Percentiles rank a stretch among this genome's conserved stretches.
Evolutionary conservation across 2,329 filamentous ascomycete genomes (phyloP).

Genomic region (Aspergillus candidus): DNA sequence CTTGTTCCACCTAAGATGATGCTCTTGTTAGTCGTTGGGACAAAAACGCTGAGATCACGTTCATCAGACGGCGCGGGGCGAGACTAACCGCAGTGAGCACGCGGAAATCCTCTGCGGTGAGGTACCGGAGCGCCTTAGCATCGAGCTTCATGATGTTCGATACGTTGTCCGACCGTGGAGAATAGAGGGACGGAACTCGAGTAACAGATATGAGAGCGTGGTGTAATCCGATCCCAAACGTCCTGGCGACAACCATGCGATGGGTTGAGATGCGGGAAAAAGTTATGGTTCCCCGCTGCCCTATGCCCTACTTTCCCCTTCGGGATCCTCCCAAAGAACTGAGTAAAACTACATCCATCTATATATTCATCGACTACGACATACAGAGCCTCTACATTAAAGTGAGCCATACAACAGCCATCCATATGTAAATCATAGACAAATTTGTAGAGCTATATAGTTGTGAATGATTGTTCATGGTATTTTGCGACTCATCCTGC

Average conservation of each 20-base stretch:
- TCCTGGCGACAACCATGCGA: too few relatives aligned
- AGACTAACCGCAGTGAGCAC: conserved; percentile 77
- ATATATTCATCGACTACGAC: neutral
- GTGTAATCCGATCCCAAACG: too few relatives aligned
- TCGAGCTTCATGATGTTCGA: conserved; percentile 76
- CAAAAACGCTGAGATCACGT: conserved; percentile 17
- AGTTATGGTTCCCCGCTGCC: conserved; percentile 26
- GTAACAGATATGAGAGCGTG: neutral
- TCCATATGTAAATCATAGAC: conserved; percentile 1
- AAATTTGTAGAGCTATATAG: conserved; percentile 11
- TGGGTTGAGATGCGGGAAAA: conserved; percentile 21
- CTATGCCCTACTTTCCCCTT: conserved; percentile 36
- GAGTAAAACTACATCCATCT: neutral
- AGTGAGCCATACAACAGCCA: neutral
- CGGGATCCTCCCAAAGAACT: conserved; percentile 6
- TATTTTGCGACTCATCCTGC: conserved; percentile 30
- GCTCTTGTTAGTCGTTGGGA: conserved; percentile 34
- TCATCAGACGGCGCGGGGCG: conserved; percentile 18
- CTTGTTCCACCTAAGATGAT: conserved; percentile 69
- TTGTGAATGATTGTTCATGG: conserved; percentile 17
- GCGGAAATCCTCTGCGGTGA: conserved; percentile 88
- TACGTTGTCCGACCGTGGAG: neutral
- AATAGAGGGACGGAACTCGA: too few relatives aligned
- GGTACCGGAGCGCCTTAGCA: conserved; percentile 85
- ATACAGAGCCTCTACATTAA: conserved; percentile 1